Percentiles rank a stretch among this genome's conserved stretches.
These are phyloP conservation scores for Eucalyptus curtisii DNA, from an alignment of 345 rosid species.

Conservation along the genomic window DNA sequence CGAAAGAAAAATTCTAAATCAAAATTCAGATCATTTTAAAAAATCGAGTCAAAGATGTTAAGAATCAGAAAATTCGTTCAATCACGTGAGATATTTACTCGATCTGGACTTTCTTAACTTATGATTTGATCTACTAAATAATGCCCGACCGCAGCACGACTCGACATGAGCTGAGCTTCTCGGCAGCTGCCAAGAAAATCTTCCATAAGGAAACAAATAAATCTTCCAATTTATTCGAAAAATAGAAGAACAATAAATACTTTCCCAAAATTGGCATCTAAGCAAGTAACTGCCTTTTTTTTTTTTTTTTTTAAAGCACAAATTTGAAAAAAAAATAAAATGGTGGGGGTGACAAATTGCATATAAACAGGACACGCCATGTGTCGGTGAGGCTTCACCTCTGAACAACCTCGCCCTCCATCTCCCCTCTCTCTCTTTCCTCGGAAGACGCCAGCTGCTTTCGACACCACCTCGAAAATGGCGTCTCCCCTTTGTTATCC, in stretches of 20 bases:
- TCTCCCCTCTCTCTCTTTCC: background rate
- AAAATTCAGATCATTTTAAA: background rate
- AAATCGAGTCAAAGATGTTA: background rate
- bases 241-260: background rate
- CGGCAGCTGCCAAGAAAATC: background rate
- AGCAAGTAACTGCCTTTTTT: background rate
- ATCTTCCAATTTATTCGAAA: background rate
- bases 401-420: background rate
- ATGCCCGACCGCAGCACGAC: fast-evolving
- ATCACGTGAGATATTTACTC: fast-evolving
- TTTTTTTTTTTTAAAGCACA: background rate
- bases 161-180: fast-evolving
- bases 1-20: background rate
- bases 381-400: slow-evolving; percentile 13
- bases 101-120: fast-evolving
- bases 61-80: background rate
- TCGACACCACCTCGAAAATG: background rate
- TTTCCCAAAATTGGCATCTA: background rate
- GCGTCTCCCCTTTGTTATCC: background rate
- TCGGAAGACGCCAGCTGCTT: background rate
- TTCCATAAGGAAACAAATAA: background rate
- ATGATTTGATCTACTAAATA: background rate
- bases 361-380: background rate
- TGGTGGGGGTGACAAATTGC: background rate
- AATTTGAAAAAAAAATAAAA: background rate